Conservation (phyloP, 805 yeast genomes). For the Maudiozyma barnettii region DNA sequence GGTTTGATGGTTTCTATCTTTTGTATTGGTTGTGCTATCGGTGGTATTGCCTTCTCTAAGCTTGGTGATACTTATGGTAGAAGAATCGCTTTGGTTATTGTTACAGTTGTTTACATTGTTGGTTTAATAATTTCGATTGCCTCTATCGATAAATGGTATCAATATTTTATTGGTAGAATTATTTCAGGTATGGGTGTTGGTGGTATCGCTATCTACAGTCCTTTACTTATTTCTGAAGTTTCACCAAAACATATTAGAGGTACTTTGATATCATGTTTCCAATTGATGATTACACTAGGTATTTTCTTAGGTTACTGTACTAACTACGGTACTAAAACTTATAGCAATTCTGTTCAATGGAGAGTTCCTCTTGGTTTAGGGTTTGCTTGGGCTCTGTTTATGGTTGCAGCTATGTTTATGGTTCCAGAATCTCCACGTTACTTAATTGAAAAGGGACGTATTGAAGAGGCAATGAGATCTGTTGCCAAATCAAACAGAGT, state of each 20-base stretch:
- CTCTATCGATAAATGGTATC: background rate
- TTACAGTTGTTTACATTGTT: constrained; percentile 21
- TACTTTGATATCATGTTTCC: background rate
- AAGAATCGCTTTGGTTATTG: constrained; percentile 49
- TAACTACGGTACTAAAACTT: constrained; percentile 1
- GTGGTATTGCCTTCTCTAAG: constrained; percentile 52
- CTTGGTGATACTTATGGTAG: constrained; percentile 47
- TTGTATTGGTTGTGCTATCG: constrained; percentile 67
- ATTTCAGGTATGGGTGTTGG: constrained; percentile 62
- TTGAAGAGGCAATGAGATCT: background rate
- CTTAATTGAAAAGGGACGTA: background rate
- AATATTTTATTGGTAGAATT: constrained; percentile 47
- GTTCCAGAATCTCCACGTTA: constrained; percentile 2
- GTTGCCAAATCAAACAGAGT: background rate
- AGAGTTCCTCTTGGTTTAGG: constrained; percentile 1
- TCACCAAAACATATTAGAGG: constrained; percentile 1
- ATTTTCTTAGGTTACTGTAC: constrained; percentile 36
- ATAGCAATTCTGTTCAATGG: background rate
- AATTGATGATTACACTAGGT: constrained; percentile 1
- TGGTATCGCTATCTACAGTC: background rate
- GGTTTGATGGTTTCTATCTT: constrained; percentile 44
- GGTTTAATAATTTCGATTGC: background rate
- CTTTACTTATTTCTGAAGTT: background rate
- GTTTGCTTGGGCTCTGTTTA: constrained; percentile 36
- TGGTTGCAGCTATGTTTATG: constrained; percentile 23